Percentiles rank a stretch among this genome's conserved stretches.
Evolutionary conservation across 1,139 yeast genomes (phyloP).

Genomic region (Pichia sp.): DNA sequence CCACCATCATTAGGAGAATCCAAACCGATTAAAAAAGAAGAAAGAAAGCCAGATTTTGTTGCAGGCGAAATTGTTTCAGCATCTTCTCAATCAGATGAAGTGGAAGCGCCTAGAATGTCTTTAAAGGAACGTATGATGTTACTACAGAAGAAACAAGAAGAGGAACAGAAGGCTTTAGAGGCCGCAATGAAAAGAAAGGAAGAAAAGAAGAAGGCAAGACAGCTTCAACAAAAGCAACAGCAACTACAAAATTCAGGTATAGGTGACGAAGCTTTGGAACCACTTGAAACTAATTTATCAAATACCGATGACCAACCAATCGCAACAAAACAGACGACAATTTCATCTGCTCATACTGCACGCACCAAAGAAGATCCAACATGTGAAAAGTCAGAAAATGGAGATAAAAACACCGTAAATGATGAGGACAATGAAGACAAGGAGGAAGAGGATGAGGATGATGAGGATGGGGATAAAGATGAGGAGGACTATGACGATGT

Average conservation of each 20-base stretch:
- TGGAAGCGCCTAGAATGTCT: slow-evolving; percentile 65
- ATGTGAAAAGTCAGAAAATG: background rate
- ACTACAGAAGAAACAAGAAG: slow-evolving; percentile 74
- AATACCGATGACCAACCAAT: background rate
- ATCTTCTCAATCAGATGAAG: slow-evolving; percentile 35
- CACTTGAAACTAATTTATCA: background rate
- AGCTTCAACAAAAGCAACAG: slow-evolving; percentile 6
- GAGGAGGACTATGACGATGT: slow-evolving; percentile 32
- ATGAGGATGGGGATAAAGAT: slow-evolving; percentile 40
- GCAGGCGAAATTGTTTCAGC: slow-evolving; percentile 20
- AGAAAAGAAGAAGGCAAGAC: slow-evolving; percentile 42
- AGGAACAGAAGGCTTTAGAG: slow-evolving; percentile 70
- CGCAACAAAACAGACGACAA: background rate
- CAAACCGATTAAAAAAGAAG: slow-evolving; percentile 11
- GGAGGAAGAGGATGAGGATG: slow-evolving; percentile 25
- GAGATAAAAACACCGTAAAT: slow-evolving; percentile 25
- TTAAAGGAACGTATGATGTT: slow-evolving; percentile 81
- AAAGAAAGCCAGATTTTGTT: slow-evolving; percentile 20
- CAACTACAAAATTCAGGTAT: background rate
- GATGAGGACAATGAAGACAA: slow-evolving; percentile 18
- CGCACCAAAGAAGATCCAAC: too few relatives aligned
- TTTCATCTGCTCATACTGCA: background rate
- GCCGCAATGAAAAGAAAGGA: slow-evolving; percentile 54
- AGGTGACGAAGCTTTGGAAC: background rate
- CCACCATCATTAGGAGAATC: slow-evolving; percentile 31